A percentile compares a stretch with the other conserved stretches of the same genome.
Evolutionary conservation across 1,284 basidiomycete genomes (phyloP).

Genomic region (Trametes polyzona): DNA sequence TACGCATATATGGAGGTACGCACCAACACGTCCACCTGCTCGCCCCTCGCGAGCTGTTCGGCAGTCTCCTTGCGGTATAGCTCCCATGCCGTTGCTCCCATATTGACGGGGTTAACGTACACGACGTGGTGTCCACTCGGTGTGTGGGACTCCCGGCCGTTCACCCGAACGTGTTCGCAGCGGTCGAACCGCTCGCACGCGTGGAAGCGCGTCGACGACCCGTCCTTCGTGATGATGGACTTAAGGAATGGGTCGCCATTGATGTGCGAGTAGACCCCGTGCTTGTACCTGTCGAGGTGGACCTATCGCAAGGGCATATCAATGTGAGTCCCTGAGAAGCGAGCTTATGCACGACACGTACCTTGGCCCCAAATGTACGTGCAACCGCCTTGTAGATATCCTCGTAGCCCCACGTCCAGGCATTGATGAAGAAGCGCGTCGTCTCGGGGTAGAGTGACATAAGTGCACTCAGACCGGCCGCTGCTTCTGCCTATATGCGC

Average conservation of each 20-base stretch:
- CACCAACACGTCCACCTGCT: conserved; percentile 62
- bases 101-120: conserved; percentile 77
- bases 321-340: neutral
- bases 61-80: conserved; percentile 56
- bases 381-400: conserved; percentile 80
- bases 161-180: conserved; percentile 66
- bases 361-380: conserved; percentile 62
- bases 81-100: conserved; percentile 64
- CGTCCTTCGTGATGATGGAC: conserved; percentile 66
- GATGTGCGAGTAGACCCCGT: conserved; percentile 62
- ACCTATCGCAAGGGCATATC: conserved; percentile 51
- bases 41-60: conserved; percentile 46
- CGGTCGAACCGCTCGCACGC: conserved; percentile 86
- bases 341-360: conserved; percentile 30
- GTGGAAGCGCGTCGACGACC: conserved; percentile 76
- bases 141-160: conserved; percentile 35
- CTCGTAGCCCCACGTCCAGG: conserved; percentile 95
- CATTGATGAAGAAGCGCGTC: conserved; percentile 85
- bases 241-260: conserved; percentile 66
- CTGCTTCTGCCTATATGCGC: conserved; percentile 60
- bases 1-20: conserved; percentile 23
- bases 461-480: conserved; percentile 66
- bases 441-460: conserved; percentile 68
- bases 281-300: conserved; percentile 89
- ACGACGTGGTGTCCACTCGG: conserved; percentile 59